These are phyloP conservation scores for Kandelia obovata DNA, from an alignment of 345 rosid genomes.

Conservation along the genomic window DNA sequence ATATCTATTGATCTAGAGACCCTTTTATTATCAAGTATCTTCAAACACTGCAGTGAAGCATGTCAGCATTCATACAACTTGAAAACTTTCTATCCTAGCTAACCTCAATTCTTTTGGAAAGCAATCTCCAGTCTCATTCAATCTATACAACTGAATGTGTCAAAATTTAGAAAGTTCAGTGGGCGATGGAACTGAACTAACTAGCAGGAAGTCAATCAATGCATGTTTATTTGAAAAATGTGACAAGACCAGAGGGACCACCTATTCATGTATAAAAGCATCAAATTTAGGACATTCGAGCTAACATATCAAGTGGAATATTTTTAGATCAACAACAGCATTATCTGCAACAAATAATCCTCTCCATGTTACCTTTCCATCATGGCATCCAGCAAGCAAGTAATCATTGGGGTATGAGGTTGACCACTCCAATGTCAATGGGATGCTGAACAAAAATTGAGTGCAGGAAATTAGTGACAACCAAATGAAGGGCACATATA, in stretches of 20 bases:
- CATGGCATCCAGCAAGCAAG: conserved; percentile 93
- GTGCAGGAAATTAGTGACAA: conserved; percentile 23
- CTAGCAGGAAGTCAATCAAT: conserved; percentile 2
- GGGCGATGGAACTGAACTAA: background rate
- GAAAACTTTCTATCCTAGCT: too few species aligned
- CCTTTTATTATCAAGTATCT: too few species aligned
- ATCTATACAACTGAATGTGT: too few species aligned
- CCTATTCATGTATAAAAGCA: background rate
- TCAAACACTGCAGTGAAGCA: too few species aligned
- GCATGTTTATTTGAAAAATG: background rate
- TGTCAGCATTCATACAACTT: too few species aligned
- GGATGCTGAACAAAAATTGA: conserved; percentile 49
- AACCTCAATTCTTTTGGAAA: too few species aligned
- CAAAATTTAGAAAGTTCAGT: too few species aligned
- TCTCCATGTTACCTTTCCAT: conserved; percentile 59
- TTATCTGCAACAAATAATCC: conserved; percentile 7
- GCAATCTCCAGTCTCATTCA: too few species aligned
- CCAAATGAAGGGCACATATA: conserved; percentile 8
- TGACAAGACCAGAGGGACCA: background rate
- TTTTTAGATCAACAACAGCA: background rate
- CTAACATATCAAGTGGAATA: background rate
- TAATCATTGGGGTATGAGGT: conserved; percentile 53
- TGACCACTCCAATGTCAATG: conserved; percentile 91
- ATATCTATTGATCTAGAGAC: too few species aligned
- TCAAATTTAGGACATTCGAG: background rate